Percentiles rank a stretch among this genome's conserved stretches.
These are phyloP conservation scores for Mentha longifolia DNA, from an alignment of 257 asterid species.

Conservation along the genomic window DNA sequence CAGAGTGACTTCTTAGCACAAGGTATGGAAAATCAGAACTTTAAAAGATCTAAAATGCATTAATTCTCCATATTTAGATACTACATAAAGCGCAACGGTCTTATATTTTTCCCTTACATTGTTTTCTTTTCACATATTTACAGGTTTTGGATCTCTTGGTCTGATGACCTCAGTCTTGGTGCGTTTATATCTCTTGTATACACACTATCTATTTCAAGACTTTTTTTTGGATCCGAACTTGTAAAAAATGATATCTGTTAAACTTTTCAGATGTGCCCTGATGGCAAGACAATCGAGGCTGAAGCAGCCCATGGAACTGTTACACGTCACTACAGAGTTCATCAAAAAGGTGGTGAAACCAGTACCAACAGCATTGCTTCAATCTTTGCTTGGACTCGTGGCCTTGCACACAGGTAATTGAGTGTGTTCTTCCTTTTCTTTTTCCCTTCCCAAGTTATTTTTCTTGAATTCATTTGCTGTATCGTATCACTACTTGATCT, in stretches of 20 bases:
- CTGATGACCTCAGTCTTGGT: constrained; percentile 99
- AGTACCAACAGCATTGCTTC: constrained; percentile 99
- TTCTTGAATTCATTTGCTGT: background rate
- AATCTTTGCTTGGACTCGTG: constrained; percentile 98
- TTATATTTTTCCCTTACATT: background rate
- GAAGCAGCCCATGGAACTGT: constrained; percentile 99
- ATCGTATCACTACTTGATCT: background rate
- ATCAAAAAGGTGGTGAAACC: constrained; percentile 98
- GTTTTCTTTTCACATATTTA: constrained; percentile 6
- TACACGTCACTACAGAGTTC: constrained; percentile 96
- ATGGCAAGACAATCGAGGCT: constrained; percentile 99
- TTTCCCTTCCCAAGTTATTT: background rate
- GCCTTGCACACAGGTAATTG: constrained; percentile 91
- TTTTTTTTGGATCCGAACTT: background rate
- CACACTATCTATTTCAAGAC: background rate
- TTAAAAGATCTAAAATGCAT: constrained; percentile 7
- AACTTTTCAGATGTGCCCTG: constrained; percentile 86
- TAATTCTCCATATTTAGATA: background rate
- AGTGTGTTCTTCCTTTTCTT: background rate
- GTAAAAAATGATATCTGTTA: background rate
- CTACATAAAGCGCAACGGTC: no score
- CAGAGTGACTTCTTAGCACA: constrained; percentile 99
- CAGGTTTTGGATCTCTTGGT: constrained; percentile 99
- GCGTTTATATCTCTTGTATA: constrained; percentile 30
- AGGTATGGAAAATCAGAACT: constrained; percentile 49